A percentile compares a stretch with the other conserved stretches of the same genome.
Conservation (phyloP, 345 rosid genomes). For the Gossypium mustelinum region DNA sequence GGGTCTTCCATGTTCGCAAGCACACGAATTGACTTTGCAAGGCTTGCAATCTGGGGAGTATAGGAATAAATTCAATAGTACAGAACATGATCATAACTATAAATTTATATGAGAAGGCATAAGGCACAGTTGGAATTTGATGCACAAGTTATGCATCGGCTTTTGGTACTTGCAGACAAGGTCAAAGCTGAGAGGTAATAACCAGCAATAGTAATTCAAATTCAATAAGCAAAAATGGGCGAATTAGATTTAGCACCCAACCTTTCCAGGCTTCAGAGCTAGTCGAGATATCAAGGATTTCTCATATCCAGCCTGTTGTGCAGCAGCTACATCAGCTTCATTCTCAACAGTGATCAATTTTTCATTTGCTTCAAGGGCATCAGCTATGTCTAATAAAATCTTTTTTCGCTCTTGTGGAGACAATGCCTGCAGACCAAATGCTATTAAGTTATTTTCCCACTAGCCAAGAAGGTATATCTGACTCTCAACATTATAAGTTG, state of each 20-base stretch:
- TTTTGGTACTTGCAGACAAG: background rate
- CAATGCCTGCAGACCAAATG: conserved; percentile 44
- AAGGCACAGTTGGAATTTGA: background rate
- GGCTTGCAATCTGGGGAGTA: conserved; percentile 60
- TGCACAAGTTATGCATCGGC: background rate
- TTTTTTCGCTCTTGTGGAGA: conserved; percentile 68
- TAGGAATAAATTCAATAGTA: conserved; percentile 10
- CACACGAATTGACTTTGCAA: conserved; percentile 68
- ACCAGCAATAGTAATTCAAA: background rate
- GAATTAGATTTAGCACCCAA: conserved; percentile 16
- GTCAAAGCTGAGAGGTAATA: conserved; percentile 8
- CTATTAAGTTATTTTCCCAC: conserved; percentile 12
- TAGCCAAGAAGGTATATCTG: conserved; percentile 1
- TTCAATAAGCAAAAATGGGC: background rate
- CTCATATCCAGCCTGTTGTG: conserved; percentile 69
- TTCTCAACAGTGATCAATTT: conserved; percentile 59
- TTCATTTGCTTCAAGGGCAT: conserved; percentile 79
- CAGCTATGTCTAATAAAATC: conserved; percentile 75
- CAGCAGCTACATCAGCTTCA: conserved; percentile 77
- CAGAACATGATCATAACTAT: background rate
- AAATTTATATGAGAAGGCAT: background rate
- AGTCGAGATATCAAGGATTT: conserved; percentile 76
- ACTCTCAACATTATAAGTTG: background rate
- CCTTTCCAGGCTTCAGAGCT: conserved; percentile 89
- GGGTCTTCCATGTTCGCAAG: conserved; percentile 98